Evolutionary conservation across 169 alveolate genomes (phyloP), one percentile per base, ranked within the genome.

Genomic region (Plasmodium vivax): DNA sequence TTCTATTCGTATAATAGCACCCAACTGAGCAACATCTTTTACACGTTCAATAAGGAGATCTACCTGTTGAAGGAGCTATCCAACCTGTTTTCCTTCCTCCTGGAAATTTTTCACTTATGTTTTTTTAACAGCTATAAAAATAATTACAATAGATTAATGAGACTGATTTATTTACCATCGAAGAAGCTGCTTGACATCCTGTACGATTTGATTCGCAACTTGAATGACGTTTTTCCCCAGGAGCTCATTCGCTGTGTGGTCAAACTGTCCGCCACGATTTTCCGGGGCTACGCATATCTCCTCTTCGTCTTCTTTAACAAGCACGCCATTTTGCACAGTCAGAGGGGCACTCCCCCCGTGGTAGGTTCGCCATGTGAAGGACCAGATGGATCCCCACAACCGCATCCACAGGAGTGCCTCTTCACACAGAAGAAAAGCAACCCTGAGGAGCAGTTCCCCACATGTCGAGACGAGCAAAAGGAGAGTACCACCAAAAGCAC

Each of bases 81-180:
- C 36, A 92, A 92, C 74, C 19, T 92, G 10, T 82, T 92, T 16
- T 82, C 85, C 16, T 82, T 92, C 83, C 41, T 92, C 2, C 19
- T 82, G 12, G 95, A 92, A 3, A 83, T 92, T 56, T 47, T 92
- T 45, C 74, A 83, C 83, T 72, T 92, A 0, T 92, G 87, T 23
- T 92, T 82, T 45, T 92, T 92, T 43, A 92, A 82, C 77, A 92
- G 83, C 83, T 82, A 92, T 72, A 81, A 92, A 72, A 92, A 92
- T 73, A 82, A 51, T 51, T 92, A 92, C 58, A 92, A 92, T 56
- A 92, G 58, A 41, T 45, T 92, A 82, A 92, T 92, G 12, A 92
- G 75, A 73, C 3, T 92, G 9, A 34, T 92, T 68, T 92, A 82
- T 51, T 43, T 92, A 19, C 95, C 95, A 8, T 82, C 51, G 10